These are phyloP conservation scores for Vaccinium corymbosum DNA, from an alignment of 148 eudicot genomes.

Conservation along the genomic window DNA sequence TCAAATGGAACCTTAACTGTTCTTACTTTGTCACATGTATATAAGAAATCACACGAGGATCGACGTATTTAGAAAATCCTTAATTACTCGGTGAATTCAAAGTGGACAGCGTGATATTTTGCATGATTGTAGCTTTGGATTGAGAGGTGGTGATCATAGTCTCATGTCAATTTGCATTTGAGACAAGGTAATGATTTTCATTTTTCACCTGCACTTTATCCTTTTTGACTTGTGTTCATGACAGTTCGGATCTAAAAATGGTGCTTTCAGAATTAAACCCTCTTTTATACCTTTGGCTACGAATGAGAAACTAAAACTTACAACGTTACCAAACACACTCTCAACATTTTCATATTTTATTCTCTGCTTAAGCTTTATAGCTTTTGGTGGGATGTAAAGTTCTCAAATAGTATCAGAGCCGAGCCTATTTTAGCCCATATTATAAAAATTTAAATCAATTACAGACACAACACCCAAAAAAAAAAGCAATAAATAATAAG, in stretches of 20 bases:
- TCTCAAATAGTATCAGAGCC: too few relatives aligned
- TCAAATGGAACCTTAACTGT: background rate
- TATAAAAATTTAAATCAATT: too few relatives aligned
- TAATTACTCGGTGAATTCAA: constrained; percentile 22
- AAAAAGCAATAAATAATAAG: too few relatives aligned
- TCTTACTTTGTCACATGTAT: background rate
- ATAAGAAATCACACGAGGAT: too few relatives aligned
- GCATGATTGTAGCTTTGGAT: constrained; percentile 20
- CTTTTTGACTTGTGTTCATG: background rate
- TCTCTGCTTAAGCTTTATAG: too few relatives aligned
- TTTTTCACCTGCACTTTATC: background rate
- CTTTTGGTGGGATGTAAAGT: too few relatives aligned
- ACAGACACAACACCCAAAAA: too few relatives aligned
- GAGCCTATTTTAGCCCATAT: too few relatives aligned
- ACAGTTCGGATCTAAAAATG: background rate
- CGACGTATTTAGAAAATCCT: too few relatives aligned
- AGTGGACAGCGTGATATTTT: constrained; percentile 24
- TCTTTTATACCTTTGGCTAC: background rate
- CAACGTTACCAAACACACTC: background rate
- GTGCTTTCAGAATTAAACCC: background rate
- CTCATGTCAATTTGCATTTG: background rate
- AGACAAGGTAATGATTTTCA: background rate
- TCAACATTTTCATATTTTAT: background rate
- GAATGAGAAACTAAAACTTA: background rate
- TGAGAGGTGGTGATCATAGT: constrained; percentile 9